Base-by-base conservation (phyloP, 179 eudicot species). In the Silene coronaria region DNA sequence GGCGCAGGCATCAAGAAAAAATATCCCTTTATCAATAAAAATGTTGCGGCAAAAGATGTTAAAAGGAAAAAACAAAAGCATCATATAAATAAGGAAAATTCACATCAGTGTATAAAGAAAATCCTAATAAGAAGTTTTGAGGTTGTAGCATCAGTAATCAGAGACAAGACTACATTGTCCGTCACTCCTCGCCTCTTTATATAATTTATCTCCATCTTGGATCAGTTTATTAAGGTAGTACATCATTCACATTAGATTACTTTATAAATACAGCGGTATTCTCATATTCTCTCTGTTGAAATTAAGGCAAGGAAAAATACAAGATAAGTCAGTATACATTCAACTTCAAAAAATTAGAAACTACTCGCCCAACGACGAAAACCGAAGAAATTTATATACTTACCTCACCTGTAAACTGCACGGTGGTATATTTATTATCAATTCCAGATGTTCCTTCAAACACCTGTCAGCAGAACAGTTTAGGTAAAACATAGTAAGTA, bases 371-470 rank as follows among this genome's bases (percentile, higher is more conserved):
- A 71, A 46, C 2, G 11, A 4, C 45, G 11, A 3, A 60, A 78
- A 14, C 21, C 23, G 24, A 42, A 77, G 26, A 36, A 17, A 70
- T 21, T 28, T 34, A 36, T 48, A 81, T 42, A 36, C 84, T 67
- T 85, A 93, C 97, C 92, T 93, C 97, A 77, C 97, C 97, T 17
- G 97, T 93, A 80, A 93, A 92, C 76, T 89, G 92, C 78, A 96
- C 97, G 4, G 99, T 96, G 75, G 99, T 96, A 77, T 85, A 96
- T 73, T 96, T 96, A 86, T 91, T 96, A 80, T 96, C 99, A 60
- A 96, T 96, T 77, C 99, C 97, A 82, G 97, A 93, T 81, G 99
- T 95, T 82, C 97, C 99, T 86, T 96, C 99, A 85, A 96, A 96
- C 51, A 96, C 99, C 99, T 96, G 87, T 76, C 80, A 80, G 68